Conservation (phyloP, 768 basidiomycete species). For the Lactarius indigo region DNA sequence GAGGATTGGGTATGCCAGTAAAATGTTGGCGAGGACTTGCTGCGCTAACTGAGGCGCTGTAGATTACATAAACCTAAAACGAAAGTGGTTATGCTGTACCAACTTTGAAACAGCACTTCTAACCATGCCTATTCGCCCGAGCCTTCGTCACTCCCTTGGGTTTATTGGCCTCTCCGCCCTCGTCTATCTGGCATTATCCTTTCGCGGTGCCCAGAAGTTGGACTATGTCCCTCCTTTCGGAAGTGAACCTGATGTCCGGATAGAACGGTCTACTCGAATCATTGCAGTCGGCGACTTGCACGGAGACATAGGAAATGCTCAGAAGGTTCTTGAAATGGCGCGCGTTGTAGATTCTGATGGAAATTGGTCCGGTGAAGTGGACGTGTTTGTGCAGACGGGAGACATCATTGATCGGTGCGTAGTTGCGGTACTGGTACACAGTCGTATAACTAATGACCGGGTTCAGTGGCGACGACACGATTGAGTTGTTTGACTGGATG, state of each 20-base stretch:
- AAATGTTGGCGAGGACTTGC: too few species aligned
- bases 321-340: slow-evolving; percentile 75
- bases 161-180: not conserved
- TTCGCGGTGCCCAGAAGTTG: not conserved
- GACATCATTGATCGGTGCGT: slow-evolving; percentile 89
- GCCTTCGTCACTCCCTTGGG: slow-evolving; percentile 28
- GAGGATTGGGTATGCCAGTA: too few species aligned
- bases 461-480: slow-evolving; percentile 83
- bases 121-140: slow-evolving; percentile 2
- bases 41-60: too few species aligned
- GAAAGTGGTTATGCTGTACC: not conserved
- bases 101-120: not conserved
- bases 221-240: not conserved
- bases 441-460: not conserved
- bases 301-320: slow-evolving; percentile 80
- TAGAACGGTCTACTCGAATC: slow-evolving; percentile 43
- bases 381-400: slow-evolving; percentile 91
- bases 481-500: slow-evolving; percentile 81
- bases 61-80: too few species aligned
- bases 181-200: not conserved
- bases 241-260: not conserved
- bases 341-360: slow-evolving; percentile 67
- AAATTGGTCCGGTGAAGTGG: slow-evolving; percentile 78
- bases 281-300: slow-evolving; percentile 93
- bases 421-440: not conserved